Conservation (phyloP, 441 rosid species). For the Gossypium trilobum region DNA sequence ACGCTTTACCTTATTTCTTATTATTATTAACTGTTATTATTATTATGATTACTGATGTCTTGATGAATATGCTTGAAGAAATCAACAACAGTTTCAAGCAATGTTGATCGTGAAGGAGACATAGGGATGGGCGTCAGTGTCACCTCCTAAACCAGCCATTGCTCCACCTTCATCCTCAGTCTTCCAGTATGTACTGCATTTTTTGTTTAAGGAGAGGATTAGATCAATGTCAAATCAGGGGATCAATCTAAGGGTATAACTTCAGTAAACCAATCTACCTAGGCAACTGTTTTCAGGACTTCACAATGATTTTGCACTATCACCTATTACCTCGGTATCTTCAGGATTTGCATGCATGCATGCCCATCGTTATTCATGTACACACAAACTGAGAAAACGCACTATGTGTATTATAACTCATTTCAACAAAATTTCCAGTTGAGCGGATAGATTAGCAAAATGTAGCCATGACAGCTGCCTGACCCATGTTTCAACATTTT, state of each 20-base stretch:
- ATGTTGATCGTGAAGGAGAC: constrained; percentile 72
- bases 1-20: constrained; percentile 15
- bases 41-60: constrained; percentile 23
- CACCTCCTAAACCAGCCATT: constrained; percentile 76
- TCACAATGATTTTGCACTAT: neutral
- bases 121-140: constrained; percentile 66
- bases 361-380: neutral
- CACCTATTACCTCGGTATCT: neutral
- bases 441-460: neutral
- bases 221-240: neutral
- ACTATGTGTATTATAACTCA: neutral
- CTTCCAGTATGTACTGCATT: constrained; percentile 86
- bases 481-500: neutral
- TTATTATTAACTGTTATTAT: neutral
- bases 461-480: neutral
- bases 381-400: neutral
- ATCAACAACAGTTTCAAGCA: constrained; percentile 21
- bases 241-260: neutral
- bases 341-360: neutral
- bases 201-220: neutral
- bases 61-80: constrained; percentile 18
- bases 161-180: constrained; percentile 69
- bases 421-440: neutral
- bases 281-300: neutral
- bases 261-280: neutral